Evolutionary conservation across 495 filamentous ascomycete species (phyloP).

Genomic region (Lophiostoma macrostomum): DNA sequence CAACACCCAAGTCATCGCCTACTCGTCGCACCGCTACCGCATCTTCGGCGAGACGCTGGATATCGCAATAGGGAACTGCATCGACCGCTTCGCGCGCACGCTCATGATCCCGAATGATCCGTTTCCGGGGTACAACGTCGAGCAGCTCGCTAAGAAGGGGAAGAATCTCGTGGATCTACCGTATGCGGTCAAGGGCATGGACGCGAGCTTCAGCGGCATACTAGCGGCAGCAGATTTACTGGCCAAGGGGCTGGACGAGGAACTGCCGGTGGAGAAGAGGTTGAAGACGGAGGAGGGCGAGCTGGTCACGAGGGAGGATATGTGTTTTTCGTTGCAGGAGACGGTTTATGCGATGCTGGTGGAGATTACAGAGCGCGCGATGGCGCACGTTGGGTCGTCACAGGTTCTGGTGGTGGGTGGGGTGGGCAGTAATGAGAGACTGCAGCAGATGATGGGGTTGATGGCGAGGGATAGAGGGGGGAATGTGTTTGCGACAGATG

Average conservation of each 20-base stretch:
- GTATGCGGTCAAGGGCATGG: slow-evolving; percentile 98
- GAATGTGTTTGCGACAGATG: slow-evolving; percentile 89
- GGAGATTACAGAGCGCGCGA: slow-evolving; percentile 96
- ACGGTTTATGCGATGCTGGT: slow-evolving; percentile 95
- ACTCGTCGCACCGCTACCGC: slow-evolving; percentile 86
- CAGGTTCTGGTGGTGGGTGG: slow-evolving; percentile 95
- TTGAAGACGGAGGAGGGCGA: slow-evolving; percentile 41
- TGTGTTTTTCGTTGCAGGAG: slow-evolving; percentile 94
- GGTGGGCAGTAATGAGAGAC: slow-evolving; percentile 93
- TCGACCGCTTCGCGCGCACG: slow-evolving; percentile 91
- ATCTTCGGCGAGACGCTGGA: slow-evolving; percentile 98
- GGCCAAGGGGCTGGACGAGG: slow-evolving; percentile 57
- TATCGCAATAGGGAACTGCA: slow-evolving; percentile 95
- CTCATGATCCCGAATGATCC: slow-evolving; percentile 91
- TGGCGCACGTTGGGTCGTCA: slow-evolving; percentile 90
- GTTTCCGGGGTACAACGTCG: slow-evolving; percentile 95
- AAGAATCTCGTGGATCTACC: slow-evolving; percentile 78
- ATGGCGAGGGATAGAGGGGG: slow-evolving; percentile 93
- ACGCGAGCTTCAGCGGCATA: slow-evolving; percentile 91
- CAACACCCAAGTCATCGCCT: slow-evolving; percentile 98
- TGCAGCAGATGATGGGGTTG: slow-evolving; percentile 97
- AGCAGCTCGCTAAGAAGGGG: slow-evolving; percentile 83
- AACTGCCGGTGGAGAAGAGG: slow-evolving; percentile 33
- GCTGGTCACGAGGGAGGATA: slow-evolving; percentile 71
- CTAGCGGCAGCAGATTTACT: slow-evolving; percentile 75